Percentiles rank a stretch among this genome's conserved stretches.
Conservation (phyloP, 371 early-diverging fungal genomes). For the Rhizopus microsporus region DNA sequence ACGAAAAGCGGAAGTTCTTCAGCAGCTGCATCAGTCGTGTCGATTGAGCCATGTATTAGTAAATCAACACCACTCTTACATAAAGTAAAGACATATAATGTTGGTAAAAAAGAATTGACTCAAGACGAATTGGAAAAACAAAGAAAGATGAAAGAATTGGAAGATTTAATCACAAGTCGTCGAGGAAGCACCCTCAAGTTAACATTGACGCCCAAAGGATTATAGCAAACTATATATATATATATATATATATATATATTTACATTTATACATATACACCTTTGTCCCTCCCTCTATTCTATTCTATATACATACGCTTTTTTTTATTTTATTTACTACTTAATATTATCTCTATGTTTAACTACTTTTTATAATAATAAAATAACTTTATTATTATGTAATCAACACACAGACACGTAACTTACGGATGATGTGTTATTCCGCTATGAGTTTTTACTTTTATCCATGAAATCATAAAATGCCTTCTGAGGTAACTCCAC, state of each 20-base stretch:
- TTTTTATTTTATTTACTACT: neutral
- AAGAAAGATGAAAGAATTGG: conserved; percentile 39
- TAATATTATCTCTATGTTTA: neutral
- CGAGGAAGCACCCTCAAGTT: conserved; percentile 48
- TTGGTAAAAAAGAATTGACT: conserved; percentile 7
- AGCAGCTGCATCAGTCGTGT: conserved; percentile 15
- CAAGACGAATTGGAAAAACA: conserved; percentile 30
- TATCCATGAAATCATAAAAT: conserved; percentile 71
- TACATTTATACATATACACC: neutral
- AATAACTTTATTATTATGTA: conserved; percentile 3
- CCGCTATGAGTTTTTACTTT: conserved; percentile 22
- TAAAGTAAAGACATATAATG: conserved; percentile 43
- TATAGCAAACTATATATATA: conserved; percentile 5
- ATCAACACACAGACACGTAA: neutral
- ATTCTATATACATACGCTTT: neutral
- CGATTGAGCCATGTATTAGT: conserved; percentile 12
- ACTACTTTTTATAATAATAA: neutral
- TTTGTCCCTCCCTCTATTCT: conserved; percentile 6
- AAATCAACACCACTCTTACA: conserved; percentile 26
- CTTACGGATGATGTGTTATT: neutral
- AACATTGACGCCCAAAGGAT: conserved; percentile 44
- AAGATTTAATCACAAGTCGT: conserved; percentile 47
- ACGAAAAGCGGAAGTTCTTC: conserved; percentile 8
- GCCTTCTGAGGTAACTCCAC: conserved; percentile 75
- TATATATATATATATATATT: neutral